These are phyloP conservation scores for Cyclotella cryptica DNA, from an alignment of 108 stramenopile genomes.

Conservation along the genomic window DNA sequence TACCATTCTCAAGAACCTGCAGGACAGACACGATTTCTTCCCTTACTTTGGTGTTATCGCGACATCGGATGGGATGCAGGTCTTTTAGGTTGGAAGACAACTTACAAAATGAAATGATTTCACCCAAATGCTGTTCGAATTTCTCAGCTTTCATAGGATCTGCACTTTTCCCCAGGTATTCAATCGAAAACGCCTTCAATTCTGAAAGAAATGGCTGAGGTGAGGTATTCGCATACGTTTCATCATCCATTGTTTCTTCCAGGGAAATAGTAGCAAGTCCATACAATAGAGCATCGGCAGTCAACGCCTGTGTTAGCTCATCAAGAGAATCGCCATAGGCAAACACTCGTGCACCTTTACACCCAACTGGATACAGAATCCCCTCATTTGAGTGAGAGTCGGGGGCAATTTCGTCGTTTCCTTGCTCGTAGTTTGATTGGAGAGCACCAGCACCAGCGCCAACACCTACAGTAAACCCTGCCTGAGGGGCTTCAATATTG, in stretches of 20 bases:
- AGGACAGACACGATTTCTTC: slow-evolving; percentile 20
- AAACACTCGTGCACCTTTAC: slow-evolving; percentile 29
- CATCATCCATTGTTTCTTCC: slow-evolving; percentile 37
- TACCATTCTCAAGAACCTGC: slow-evolving; percentile 14
- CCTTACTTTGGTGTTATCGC: slow-evolving; percentile 9
- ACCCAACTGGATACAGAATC: slow-evolving; percentile 18
- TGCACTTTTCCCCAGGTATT: slow-evolving; percentile 5
- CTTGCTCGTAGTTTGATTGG: background rate
- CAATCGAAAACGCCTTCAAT: slow-evolving; percentile 25
- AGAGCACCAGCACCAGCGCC: too few relatives aligned
- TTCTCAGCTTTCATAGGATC: slow-evolving; percentile 6
- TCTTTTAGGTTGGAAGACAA: slow-evolving; percentile 5
- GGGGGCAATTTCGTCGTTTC: background rate
- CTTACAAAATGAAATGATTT: slow-evolving; percentile 28
- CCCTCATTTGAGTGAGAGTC: background rate
- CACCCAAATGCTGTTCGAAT: slow-evolving; percentile 12
- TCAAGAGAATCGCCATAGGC: slow-evolving; percentile 34
- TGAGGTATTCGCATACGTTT: slow-evolving; percentile 16
- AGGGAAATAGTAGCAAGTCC: slow-evolving; percentile 29
- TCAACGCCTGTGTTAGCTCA: slow-evolving; percentile 24
- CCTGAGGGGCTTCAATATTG: background rate
- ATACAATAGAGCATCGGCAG: slow-evolving; percentile 9
- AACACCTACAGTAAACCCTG: background rate
- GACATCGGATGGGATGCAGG: slow-evolving; percentile 25
- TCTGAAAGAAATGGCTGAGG: background rate